A percentile compares a stretch with the other conserved stretches of the same genome.
These are phyloP conservation scores for Lathyrus oleraceus DNA, from an alignment of 306 rosid species.

Conservation along the genomic window DNA sequence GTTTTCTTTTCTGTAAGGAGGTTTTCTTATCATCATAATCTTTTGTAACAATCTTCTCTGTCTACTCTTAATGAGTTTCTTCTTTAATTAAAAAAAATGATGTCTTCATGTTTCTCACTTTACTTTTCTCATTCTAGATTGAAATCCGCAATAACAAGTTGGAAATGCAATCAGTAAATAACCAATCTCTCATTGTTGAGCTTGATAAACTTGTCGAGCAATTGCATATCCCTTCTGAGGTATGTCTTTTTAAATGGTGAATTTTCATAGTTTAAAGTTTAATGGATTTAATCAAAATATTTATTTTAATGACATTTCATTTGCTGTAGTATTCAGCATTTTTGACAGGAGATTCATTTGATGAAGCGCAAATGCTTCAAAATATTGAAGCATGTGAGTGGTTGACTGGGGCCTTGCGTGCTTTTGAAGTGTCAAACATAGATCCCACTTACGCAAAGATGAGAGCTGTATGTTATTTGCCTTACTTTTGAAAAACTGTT, in stretches of 20 bases:
- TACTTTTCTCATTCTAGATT: slow-evolving; percentile 59
- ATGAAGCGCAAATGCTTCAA: slow-evolving; percentile 71
- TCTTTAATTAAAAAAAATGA: slow-evolving; percentile 7
- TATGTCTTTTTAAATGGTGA: slow-evolving; percentile 37
- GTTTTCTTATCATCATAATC: slow-evolving; percentile 11
- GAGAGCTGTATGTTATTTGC: slow-evolving; percentile 73
- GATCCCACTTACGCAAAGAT: slow-evolving; percentile 75
- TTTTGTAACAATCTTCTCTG: slow-evolving; percentile 14
- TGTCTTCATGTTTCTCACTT: slow-evolving; percentile 32
- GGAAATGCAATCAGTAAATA: slow-evolving; percentile 90
- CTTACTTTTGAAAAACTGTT: slow-evolving; percentile 27
- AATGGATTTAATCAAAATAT: slow-evolving; percentile 13
- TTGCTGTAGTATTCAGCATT: slow-evolving; percentile 71
- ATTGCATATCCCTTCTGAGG: slow-evolving; percentile 86
- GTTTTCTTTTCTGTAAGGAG: slow-evolving; percentile 19
- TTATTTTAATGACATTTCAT: slow-evolving; percentile 44
- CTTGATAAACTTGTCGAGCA: slow-evolving; percentile 83
- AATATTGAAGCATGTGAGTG: slow-evolving; percentile 91
- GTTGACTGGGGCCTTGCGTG: slow-evolving; percentile 72
- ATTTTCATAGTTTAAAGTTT: slow-evolving; percentile 30
- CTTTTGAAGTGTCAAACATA: slow-evolving; percentile 63
- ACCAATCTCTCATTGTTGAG: slow-evolving; percentile 74
- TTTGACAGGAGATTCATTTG: slow-evolving; percentile 82
- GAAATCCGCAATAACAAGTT: slow-evolving; percentile 91
- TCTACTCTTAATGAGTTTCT: slow-evolving; percentile 22